Evolutionary conservation across 2,329 filamentous ascomycete genomes (phyloP).

Genomic region (Colletotrichum graminicola): DNA sequence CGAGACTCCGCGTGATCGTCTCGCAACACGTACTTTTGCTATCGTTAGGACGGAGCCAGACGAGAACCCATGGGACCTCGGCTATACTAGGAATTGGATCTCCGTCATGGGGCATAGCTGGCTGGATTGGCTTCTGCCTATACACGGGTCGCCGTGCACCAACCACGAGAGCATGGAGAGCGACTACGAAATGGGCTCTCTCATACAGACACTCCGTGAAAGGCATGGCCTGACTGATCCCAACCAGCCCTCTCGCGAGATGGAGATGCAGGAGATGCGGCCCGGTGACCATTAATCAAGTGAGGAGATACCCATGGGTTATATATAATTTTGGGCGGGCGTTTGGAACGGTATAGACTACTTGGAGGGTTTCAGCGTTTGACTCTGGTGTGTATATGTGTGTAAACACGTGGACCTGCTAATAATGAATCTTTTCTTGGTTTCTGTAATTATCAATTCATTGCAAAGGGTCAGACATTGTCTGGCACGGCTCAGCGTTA

Average conservation of each 20-base stretch:
- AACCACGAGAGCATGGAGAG: constrained; percentile 74
- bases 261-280: constrained; percentile 49
- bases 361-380: background rate
- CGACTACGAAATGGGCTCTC: constrained; percentile 75
- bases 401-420: background rate
- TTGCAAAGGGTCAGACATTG: background rate
- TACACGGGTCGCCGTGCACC: constrained; percentile 80
- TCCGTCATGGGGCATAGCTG: constrained; percentile 81
- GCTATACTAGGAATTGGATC: constrained; percentile 76
- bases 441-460: constrained; percentile 21
- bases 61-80: constrained; percentile 89
- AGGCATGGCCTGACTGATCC: constrained; percentile 52
- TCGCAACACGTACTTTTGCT: constrained; percentile 77
- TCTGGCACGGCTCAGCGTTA: background rate
- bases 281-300: constrained; percentile 10
- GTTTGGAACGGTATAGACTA: background rate
- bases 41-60: constrained; percentile 79
- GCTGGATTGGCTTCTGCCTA: constrained; percentile 84
- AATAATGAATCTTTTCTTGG: background rate
- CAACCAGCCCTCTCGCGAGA: constrained; percentile 43
- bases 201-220: constrained; percentile 68
- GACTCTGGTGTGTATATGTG: background rate
- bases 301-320: constrained; percentile 16
- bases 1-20: constrained; percentile 51
- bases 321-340: constrained; percentile 1